Percentiles rank a stretch among this genome's conserved stretches.
These are phyloP conservation scores for Glycine latifolia DNA, from an alignment of 306 rosid species.

Conservation along the genomic window DNA sequence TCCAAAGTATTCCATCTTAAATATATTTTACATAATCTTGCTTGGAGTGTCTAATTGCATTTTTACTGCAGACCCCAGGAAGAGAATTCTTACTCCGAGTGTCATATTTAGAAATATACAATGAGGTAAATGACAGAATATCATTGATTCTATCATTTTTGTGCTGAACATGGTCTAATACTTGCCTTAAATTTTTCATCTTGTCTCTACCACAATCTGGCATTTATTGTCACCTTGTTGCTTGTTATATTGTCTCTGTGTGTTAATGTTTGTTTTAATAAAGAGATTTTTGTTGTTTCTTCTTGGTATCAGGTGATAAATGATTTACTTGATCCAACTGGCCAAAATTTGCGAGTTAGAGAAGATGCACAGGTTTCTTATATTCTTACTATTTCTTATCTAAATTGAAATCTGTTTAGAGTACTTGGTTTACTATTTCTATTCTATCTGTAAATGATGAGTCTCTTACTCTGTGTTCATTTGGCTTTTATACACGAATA, in stretches of 20 bases:
- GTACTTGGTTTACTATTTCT: conserved; percentile 21
- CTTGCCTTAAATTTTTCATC: conserved; percentile 5
- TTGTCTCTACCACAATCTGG: neutral
- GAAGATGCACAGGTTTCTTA: conserved; percentile 95
- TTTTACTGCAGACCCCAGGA: conserved; percentile 90
- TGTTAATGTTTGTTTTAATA: conserved; percentile 29
- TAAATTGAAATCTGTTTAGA: conserved; percentile 18
- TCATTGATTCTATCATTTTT: conserved; percentile 18
- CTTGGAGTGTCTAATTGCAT: conserved; percentile 38
- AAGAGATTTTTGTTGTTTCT: conserved; percentile 42
- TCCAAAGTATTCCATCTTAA: conserved; percentile 39
- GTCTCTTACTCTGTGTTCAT: conserved; percentile 17
- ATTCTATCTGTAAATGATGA: neutral
- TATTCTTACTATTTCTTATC: conserved; percentile 34
- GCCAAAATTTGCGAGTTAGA: conserved; percentile 96
- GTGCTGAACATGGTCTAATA: neutral
- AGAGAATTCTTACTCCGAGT: conserved; percentile 97
- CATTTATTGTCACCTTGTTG: conserved; percentile 14
- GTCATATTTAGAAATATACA: conserved; percentile 95
- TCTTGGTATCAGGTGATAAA: conserved; percentile 89
- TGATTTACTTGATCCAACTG: conserved; percentile 99
- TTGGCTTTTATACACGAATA: conserved; percentile 16
- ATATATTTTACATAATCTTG: conserved; percentile 27
- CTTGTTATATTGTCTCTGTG: conserved; percentile 10
- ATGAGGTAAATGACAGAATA: conserved; percentile 72